Evolutionary conservation across 441 rosid genomes (phyloP).

Genomic region (Bocquillonia castaneifolia): DNA sequence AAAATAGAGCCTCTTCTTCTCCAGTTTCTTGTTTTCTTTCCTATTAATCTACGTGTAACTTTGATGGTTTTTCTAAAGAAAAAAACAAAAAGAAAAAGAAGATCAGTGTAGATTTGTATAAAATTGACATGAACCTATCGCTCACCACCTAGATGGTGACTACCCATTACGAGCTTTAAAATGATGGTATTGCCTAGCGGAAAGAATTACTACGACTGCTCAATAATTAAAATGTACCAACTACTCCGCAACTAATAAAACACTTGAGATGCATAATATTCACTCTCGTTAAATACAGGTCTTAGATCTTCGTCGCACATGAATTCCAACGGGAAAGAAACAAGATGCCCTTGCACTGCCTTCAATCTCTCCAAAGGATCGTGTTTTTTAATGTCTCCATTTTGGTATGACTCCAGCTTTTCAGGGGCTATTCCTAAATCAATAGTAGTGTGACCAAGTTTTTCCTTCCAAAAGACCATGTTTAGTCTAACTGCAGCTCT

Average conservation of each 20-base stretch:
- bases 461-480: slow-evolving; percentile 70
- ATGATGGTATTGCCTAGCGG: not conserved
- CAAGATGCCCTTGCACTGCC: slow-evolving; percentile 78
- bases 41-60: slow-evolving; percentile 2
- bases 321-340: slow-evolving; percentile 91
- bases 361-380: slow-evolving; percentile 68
- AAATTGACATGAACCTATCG: not conserved
- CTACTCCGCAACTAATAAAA: slow-evolving; percentile 48
- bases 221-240: not conserved
- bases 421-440: slow-evolving; percentile 87
- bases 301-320: slow-evolving; percentile 92
- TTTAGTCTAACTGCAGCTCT: slow-evolving; percentile 77
- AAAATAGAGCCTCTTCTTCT: not conserved
- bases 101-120: not conserved
- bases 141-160: not conserved
- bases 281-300: slow-evolving; percentile 94
- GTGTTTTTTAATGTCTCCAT: slow-evolving; percentile 53
- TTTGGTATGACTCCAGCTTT: slow-evolving; percentile 60
- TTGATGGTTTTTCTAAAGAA: not conserved
- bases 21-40: not conserved
- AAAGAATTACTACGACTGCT: not conserved
- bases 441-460: slow-evolving; percentile 80
- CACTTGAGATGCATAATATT: slow-evolving; percentile 93
- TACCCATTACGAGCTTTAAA: not conserved
- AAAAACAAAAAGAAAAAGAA: not conserved